Conservation (phyloP, 352 stramenopile species). For the Sclerospora graminicola region DNA sequence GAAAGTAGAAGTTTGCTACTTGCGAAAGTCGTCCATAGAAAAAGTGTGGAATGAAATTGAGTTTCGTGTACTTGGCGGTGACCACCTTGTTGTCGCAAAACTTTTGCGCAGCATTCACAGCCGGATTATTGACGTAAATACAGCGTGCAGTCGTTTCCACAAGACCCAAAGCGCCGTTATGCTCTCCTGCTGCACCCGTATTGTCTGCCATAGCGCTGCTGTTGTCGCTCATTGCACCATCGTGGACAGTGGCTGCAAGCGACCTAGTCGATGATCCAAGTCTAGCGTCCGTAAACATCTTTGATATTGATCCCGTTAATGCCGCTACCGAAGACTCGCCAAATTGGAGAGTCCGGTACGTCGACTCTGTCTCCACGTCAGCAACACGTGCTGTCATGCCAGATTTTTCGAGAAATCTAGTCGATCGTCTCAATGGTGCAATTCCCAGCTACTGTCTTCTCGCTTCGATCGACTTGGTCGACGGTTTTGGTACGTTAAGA, state of each 20-base stretch:
- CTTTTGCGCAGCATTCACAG: slow-evolving; percentile 33
- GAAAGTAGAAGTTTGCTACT: slow-evolving; percentile 86
- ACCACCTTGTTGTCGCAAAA: slow-evolving; percentile 79
- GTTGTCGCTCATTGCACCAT: slow-evolving; percentile 6
- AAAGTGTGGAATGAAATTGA: slow-evolving; percentile 79
- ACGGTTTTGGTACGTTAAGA: no score
- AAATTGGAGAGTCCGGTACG: slow-evolving; percentile 17
- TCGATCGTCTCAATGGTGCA: background rate
- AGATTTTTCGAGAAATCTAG: no score
- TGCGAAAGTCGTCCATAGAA: slow-evolving; percentile 80
- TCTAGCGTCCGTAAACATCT: slow-evolving; percentile 20
- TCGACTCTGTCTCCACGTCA: slow-evolving; percentile 17
- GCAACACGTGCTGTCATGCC: no score
- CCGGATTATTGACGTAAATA: slow-evolving; percentile 63
- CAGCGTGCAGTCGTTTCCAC: no score
- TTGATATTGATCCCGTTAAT: slow-evolving; percentile 11
- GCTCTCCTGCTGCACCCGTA: slow-evolving; percentile 39
- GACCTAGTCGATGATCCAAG: slow-evolving; percentile 20
- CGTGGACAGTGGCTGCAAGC: slow-evolving; percentile 15
- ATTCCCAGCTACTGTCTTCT: no score
- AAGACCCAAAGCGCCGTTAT: no score
- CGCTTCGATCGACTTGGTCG: no score
- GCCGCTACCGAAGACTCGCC: slow-evolving; percentile 10
- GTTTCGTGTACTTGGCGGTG: slow-evolving; percentile 83
- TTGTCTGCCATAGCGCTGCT: slow-evolving; percentile 22